Base-by-base conservation (phyloP, 345 rosid genomes). In the Citrus sp. region DNA sequence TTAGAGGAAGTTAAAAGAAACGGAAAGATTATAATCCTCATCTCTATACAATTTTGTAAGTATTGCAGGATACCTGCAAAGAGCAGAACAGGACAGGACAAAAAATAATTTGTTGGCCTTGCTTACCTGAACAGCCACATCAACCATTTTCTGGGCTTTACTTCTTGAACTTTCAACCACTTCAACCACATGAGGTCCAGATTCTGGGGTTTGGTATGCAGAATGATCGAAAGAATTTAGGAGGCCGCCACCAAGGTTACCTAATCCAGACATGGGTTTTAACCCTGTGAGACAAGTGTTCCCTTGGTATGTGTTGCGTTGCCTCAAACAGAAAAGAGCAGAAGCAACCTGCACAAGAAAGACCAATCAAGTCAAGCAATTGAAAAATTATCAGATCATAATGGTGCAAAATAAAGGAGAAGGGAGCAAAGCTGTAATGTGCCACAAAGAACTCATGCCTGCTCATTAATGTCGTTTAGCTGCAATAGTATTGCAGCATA, bases 241-340 rank as follows among this genome's bases (percentile, higher is more conserved):
- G 73, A 83, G 87, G 28, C 70, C 80, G 78, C 80, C 84, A 46
- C 80, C 84, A 46, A 85, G 89, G 64, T 90, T 92, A 66, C 84
- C 87, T 63, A 83, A 74, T 72, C 73, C 68, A 64, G 76, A 58
- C 76, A 76, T 38, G 75, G 77, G 77, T 73, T 78, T 87, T 74
- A 68, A 58, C 84, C 84, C 72, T 73, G 73, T 55, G 59, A 72
- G 72, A 28, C 83, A 78, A 37, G 60, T 74, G 83, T 77, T 84
- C 82, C 87, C 92, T 77, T 89, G 92, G 81, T 92, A 92, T 19
- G 97, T 91, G 82, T 92, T 92, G 9, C 95, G 90, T 70, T 89
- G 91, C 84, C 97, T 89, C 87, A 91, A 88, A 81, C 86, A 82
- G 80, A 82, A 85, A 63, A 91, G 88, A 72, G 97, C 93, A 83